A percentile compares a stretch with the other conserved stretches of the same genome.
Evolutionary conservation across 2,329 filamentous ascomycete species (phyloP).

Genomic region (Curvularia hawaiiensis): DNA sequence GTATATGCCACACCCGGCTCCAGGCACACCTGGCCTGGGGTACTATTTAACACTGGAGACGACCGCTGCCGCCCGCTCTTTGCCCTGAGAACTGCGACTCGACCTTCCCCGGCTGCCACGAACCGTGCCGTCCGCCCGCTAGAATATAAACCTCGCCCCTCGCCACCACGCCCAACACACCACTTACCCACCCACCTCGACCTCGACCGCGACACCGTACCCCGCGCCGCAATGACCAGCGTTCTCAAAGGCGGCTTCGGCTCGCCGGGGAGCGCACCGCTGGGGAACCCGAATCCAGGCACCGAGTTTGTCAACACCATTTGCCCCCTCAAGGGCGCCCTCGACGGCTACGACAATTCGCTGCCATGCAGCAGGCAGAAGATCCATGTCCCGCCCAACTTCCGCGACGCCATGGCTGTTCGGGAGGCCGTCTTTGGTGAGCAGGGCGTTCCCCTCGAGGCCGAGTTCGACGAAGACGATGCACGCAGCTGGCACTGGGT

Average conservation of each 20-base stretch:
- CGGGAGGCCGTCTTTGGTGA: conserved; percentile 64
- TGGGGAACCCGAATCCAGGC: conserved; percentile 27
- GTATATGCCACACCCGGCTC: conserved; percentile 1
- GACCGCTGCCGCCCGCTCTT: conserved; percentile 5
- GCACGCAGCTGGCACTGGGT: conserved; percentile 83
- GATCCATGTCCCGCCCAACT: conserved; percentile 49
- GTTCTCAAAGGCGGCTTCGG: conserved; percentile 31
- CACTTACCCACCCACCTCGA: background rate
- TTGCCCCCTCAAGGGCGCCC: conserved; percentile 41
- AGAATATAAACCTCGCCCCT: background rate
- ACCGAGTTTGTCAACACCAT: conserved; percentile 50
- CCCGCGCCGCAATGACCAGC: conserved; percentile 20
- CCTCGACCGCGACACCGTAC: background rate
- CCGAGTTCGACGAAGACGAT: conserved; percentile 84
- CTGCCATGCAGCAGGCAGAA: conserved; percentile 42
- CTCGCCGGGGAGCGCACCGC: conserved; percentile 20
- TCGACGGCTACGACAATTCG: conserved; percentile 46
- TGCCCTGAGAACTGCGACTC: background rate
- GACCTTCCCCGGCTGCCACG: background rate
- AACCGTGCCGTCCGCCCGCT: background rate
- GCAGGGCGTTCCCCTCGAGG: conserved; percentile 62
- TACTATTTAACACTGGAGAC: conserved; percentile 4
- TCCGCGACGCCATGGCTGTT: conserved; percentile 62
- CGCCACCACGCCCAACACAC: background rate
- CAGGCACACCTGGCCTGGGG: conserved; percentile 12